Evolutionary conservation across 202 grass and related monocot species (phyloP), one percentile per base, ranked within the genome.

Genomic region (Cymbopogon flexuosus): DNA sequence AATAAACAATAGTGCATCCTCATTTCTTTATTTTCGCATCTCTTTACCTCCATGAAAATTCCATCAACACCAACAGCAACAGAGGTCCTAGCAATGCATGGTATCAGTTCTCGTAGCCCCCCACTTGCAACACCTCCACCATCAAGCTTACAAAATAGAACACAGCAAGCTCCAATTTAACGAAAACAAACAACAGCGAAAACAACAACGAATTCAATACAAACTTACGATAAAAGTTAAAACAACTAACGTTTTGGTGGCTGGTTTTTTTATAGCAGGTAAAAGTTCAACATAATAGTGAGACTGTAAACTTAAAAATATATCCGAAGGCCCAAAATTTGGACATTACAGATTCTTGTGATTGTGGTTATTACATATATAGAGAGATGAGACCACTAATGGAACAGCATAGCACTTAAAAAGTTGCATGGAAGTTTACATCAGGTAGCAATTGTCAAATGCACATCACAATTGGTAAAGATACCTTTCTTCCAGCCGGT

Each of bases 41-140:
- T 45, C 63, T 47, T 70, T 94, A 97, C 95, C 95, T 97, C 95
- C 95, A 97, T 94, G 86, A 97, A 97, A 81, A 97, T 90, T 72
- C 95, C 95, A 86, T 97, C 92, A 81, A 94, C 90, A 78, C 95
- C 95, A 62, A 93, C 90, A 82, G 90, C 95, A 87, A 94, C 90
- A 78, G 88, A 64, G 51, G 95, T 97, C 74, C 95, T 91, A 82
- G 91, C 92, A 10, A 97, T 93, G 81, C 95, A 97, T 39, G 95
- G 95, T 87, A 97, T 97, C 58, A 97, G 73, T 83, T 97, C 95
- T 56, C 92, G 86, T 40, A 93, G 69, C 65, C 95, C 94, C 36
- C 95, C 95, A 37, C 95, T 97, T 30, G 95, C 95, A 80, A 97
- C 88, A 81, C 95, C 92, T 65, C 95, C 95, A 67, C 95, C 92